Base-by-base conservation (phyloP, 2,329 filamentous ascomycete species). In the Magnaporthiopsis poae region DNA sequence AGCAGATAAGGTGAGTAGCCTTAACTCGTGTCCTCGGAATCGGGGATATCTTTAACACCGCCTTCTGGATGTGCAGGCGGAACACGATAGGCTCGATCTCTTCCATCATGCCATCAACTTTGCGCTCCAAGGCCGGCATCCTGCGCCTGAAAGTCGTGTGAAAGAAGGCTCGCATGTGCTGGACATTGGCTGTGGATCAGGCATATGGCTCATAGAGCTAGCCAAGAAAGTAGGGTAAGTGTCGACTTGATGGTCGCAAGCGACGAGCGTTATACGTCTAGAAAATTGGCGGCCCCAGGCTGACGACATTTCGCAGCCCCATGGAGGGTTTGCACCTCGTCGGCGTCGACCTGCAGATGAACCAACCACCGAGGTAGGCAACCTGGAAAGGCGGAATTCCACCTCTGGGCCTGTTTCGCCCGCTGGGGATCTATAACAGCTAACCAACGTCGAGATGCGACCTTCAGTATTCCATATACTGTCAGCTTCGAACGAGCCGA, bases 401-500 rank as follows among this genome's bases (percentile, higher is more conserved):
- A 4, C 1, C 39, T 7, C 13, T 21, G 13, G 39, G 59, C 27
- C 59, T 29, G 27, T 21, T 29, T 35, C 39, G 60, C 61, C 62
- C 21, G 62, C 60, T 39, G 46, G 46, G 46, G 13, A 2, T 3
- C 21, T 56, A 7, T 56, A 11, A 21, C 46, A 56, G n/a, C 46
- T 56, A 56, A 56, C 21, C 18, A 13, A 21, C 9, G 46, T 11
- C 46, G 7, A 27, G 35, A 27, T 46, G 35, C 12, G 13, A 13
- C 5, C 12, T 60, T 69, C 71, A 94, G 90, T 67, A 91, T 91
- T 62, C 90, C 90, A 0, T 81, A 81, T 29, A 90, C 90, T 69
- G 81, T 89, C 71, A 80, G 82, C 60, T 92, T 92, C 71, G 81
- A 84, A 68, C 88, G 88, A 66, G 86, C 87, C 75, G 92, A 96